phyloP scores from a whole-genome alignment of 495 filamentous ascomycete species.

The Podospora appendiculata region DNA sequence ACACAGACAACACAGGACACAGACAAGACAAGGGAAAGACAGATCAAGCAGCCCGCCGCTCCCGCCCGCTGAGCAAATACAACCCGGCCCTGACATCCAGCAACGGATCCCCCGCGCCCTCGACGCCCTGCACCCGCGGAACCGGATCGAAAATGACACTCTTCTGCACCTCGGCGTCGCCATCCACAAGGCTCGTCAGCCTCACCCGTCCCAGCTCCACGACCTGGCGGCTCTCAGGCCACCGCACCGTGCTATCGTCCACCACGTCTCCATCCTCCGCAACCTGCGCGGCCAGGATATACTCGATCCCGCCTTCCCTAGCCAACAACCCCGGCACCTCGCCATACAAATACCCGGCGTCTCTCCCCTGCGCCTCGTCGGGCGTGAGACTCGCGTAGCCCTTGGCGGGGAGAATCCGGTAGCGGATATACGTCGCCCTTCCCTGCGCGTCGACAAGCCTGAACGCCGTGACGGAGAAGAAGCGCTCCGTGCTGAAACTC shows the following conservation, averaged over 20 bases:
- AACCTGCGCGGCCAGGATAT: conserved; percentile 41
- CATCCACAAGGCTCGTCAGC: conserved; percentile 25
- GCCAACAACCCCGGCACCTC: conserved; percentile 27
- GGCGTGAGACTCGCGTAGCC: conserved; percentile 29
- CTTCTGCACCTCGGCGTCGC: conserved; percentile 38
- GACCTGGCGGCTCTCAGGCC: conserved; percentile 38
- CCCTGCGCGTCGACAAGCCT: conserved; percentile 36
- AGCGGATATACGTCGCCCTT: conserved; percentile 36
- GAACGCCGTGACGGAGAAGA: conserved; percentile 42
- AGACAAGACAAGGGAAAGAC: not conserved
- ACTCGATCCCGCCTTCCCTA: conserved; percentile 24
- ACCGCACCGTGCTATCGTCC: conserved; percentile 42
- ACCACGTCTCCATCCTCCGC: conserved; percentile 40
- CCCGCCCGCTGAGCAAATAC: conserved; percentile 45
- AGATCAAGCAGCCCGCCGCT: conserved; percentile 22
- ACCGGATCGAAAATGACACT: conserved; percentile 48
- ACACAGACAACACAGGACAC: not conserved
- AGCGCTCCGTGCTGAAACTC: conserved; percentile 38
- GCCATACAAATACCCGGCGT: conserved; percentile 8
- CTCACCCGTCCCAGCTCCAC: conserved; percentile 42
- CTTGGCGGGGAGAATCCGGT: conserved; percentile 32
- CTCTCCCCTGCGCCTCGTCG: conserved; percentile 1
- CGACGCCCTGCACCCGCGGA: conserved; percentile 43
- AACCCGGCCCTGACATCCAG: conserved; percentile 43
- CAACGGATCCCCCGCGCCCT: conserved; percentile 42